Base-by-base conservation (phyloP, 1,284 basidiomycete species). In the Boletellus deceptivus region DNA sequence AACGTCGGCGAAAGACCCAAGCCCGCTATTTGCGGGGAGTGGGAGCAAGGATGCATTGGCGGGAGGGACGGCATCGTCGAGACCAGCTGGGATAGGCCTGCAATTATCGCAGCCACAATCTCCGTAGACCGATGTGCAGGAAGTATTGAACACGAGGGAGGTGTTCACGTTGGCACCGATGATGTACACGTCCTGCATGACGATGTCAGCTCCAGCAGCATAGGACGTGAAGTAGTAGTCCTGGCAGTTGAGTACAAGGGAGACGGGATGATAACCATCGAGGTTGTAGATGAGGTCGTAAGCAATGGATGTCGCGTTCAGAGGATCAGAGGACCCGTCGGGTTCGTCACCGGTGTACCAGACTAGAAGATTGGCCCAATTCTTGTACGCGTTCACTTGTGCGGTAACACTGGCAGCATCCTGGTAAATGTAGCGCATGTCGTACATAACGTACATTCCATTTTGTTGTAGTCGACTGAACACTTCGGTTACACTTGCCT, bases 281-380 rank as follows among this genome's bases (percentile, higher is more conserved):
- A 89, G 70, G 6, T 75, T 76, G 52, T 81, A 79, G 56, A 91
- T 88, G 37, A 84, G 72, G 56, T 84, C 78, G 55, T 83, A 83
- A 0, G 86, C 67, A 29, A 59, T 66, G 2, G 70, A 60, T 0
- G 87, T 84, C 0, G 83, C 84, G 55, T 82, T 77, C 25, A 83
- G 70, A 8, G 86, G 83, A 55, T 89, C 86, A 24, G 75, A 76
- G 4, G 78, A 75, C 17, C 88, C 87, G 60, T 90, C 87, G 2
- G 86, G 86, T 61, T 89, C 86, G 57, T 89, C 86, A 1, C 74
- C 85, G 13, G 85, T 89, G 65, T 89, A 91, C 86, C 87, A 90
- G 0, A 86, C 65, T 10, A 91, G 70, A 18, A 91, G 75, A 55
- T 87, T 88, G 3, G 80, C 71, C 37, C 85, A 78, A 35, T 75